Evolutionary conservation across 805 yeast species (phyloP).

Genomic region (Yarrowia sp.): DNA sequence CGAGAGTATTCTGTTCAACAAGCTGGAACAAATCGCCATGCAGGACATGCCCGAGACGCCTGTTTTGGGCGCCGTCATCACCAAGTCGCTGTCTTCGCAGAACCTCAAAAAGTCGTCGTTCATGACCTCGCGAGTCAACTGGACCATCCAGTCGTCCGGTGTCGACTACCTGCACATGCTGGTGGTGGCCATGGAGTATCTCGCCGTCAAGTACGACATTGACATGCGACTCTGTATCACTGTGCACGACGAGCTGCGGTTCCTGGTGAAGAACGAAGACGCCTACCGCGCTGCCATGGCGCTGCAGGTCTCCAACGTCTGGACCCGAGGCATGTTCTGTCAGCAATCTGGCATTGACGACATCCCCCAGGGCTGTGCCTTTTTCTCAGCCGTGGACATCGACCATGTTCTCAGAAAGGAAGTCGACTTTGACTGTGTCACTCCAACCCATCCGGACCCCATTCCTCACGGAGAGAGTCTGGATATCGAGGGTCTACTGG

Average conservation of each 20-base stretch:
- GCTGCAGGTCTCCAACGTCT: constrained; percentile 84
- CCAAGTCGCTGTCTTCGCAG: constrained; percentile 73
- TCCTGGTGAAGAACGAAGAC: constrained; percentile 74
- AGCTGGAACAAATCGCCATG: constrained; percentile 84
- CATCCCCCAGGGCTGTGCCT: constrained; percentile 93
- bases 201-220: constrained; percentile 66
- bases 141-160: constrained; percentile 98
- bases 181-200: constrained; percentile 85
- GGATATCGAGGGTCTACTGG: constrained; percentile 54
- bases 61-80: constrained; percentile 89
- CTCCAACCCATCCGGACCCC: constrained; percentile 80
- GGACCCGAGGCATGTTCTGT: constrained; percentile 97
- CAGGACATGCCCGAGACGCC: constrained; percentile 86
- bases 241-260: constrained; percentile 95
- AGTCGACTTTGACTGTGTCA: constrained; percentile 87
- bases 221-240: constrained; percentile 83
- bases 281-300: constrained; percentile 79
- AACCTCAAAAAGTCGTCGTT: constrained; percentile 72
- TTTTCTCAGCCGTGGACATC: constrained; percentile 91
- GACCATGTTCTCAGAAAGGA: constrained; percentile 90
- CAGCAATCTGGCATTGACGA: constrained; percentile 89
- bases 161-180: constrained; percentile 92
- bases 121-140: constrained; percentile 89
- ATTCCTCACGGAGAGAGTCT: constrained; percentile 82
- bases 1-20: constrained; percentile 89